Percentiles rank a stretch among this genome's conserved stretches.
phyloP scores from a whole-genome alignment of 75 land plant species.

The Sequoiadendron giganteum region DNA sequence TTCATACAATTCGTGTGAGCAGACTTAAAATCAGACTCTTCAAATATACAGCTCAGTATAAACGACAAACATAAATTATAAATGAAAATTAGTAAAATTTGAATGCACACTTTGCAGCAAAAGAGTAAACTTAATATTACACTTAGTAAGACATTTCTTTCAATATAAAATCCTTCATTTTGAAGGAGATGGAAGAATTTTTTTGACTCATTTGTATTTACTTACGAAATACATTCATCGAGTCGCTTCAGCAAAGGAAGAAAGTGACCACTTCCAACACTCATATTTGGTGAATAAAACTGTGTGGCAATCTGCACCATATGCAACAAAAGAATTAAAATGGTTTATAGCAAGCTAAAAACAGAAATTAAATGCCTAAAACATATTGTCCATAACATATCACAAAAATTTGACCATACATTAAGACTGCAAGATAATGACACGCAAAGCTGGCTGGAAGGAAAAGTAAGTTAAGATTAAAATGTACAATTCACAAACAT shows the following conservation, averaged over 20 bases:
- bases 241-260: slow-evolving; percentile 87
- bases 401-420: no score
- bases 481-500: neutral
- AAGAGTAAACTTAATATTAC: neutral
- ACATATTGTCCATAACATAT: neutral
- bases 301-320: slow-evolving; percentile 65
- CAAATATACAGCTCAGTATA: neutral
- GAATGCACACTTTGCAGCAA: neutral
- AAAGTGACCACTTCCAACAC: slow-evolving; percentile 75
- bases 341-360: neutral
- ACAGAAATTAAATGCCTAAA: neutral
- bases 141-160: neutral
- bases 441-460: neutral
- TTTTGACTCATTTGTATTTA: neutral
- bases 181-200: neutral
- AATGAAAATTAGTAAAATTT: neutral
- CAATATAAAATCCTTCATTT: neutral
- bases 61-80: neutral
- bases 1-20: neutral
- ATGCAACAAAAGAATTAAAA: neutral
- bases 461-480: neutral
- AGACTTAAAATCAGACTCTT: neutral
- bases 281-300: slow-evolving; percentile 91
- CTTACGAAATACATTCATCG: slow-evolving; percentile 97
- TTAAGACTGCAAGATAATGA: neutral